phyloP scores from a whole-genome alignment of 2,329 filamentous ascomycete genomes.

The Claviceps sp. region DNA sequence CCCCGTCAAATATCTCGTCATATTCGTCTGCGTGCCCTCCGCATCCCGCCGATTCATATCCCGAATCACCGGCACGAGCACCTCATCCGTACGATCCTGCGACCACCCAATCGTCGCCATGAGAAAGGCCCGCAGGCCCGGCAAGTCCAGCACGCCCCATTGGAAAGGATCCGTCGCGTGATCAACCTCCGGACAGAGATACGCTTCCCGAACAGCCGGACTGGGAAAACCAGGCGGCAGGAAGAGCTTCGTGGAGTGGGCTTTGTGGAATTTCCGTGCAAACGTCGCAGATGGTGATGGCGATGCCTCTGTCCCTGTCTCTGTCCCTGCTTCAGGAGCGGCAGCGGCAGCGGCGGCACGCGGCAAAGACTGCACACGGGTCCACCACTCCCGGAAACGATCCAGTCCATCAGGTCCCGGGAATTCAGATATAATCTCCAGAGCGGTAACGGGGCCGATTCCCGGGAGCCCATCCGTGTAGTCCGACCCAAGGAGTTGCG shows the following conservation, averaged over 20 bases:
- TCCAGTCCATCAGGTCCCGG: constrained; percentile 45
- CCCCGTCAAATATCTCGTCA: constrained; percentile 83
- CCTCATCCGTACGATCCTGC: constrained; percentile 84
- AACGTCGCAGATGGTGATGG: constrained; percentile 46
- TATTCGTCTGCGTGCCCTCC: constrained; percentile 91
- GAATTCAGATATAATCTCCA: constrained; percentile 92
- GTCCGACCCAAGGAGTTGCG: constrained; percentile 83
- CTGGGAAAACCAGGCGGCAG: constrained; percentile 71
- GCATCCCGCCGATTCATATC: constrained; percentile 84
- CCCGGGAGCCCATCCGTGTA: constrained; percentile 88
- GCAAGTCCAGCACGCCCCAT: constrained; percentile 91
- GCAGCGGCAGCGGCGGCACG: constrained; percentile 27
- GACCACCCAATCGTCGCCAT: constrained; percentile 91
- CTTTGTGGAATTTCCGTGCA: constrained; percentile 64
- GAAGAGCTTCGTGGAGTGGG: constrained; percentile 74
- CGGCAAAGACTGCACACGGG: constrained; percentile 54
- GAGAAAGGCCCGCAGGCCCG: constrained; percentile 69
- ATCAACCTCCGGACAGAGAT: constrained; percentile 79
- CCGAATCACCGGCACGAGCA: constrained; percentile 84
- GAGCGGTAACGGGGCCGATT: constrained; percentile 83
- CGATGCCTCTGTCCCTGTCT: constrained; percentile 26
- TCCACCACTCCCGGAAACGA: constrained; percentile 84
- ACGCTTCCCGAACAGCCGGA: constrained; percentile 65
- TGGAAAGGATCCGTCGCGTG: constrained; percentile 64
- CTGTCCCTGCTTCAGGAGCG: not conserved